These are phyloP conservation scores for Pezicula carpinea DNA, from an alignment of 2,329 filamentous ascomycete species.

Conservation along the genomic window DNA sequence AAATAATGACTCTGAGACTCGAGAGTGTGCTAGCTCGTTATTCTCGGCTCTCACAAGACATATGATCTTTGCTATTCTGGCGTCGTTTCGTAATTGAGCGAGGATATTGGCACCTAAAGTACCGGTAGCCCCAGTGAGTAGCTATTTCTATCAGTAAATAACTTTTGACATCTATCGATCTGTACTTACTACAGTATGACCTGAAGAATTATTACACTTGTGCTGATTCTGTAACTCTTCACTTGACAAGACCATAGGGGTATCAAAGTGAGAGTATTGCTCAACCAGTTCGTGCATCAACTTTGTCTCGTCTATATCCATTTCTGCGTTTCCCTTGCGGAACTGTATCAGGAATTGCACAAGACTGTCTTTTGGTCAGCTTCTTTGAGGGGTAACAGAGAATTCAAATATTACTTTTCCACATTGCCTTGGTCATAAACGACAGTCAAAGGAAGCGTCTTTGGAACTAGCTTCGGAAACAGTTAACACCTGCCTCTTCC, in stretches of 20 bases:
- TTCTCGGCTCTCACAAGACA: slow-evolving; percentile 50
- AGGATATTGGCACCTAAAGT: slow-evolving; percentile 47
- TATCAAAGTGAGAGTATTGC: slow-evolving; percentile 36
- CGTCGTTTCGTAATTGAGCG: slow-evolving; percentile 34
- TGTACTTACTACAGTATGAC: not conserved
- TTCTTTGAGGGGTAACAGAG: not conserved
- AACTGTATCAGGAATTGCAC: slow-evolving; percentile 14
- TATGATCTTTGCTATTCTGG: slow-evolving; percentile 41
- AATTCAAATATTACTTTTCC: slow-evolving; percentile 15
- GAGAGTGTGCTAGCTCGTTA: slow-evolving; percentile 34
- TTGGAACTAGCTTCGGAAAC: not conserved
- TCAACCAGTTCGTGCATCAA: slow-evolving; percentile 41
- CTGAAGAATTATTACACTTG: slow-evolving; percentile 1
- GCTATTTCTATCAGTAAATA: slow-evolving; percentile 1
- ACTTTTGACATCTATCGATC: slow-evolving; percentile 3
- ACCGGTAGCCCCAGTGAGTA: slow-evolving; percentile 47
- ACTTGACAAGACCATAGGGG: not conserved
- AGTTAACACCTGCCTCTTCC: not conserved
- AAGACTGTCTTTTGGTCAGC: slow-evolving; percentile 4
- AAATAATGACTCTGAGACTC: slow-evolving; percentile 40
- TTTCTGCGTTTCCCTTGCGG: slow-evolving; percentile 32
- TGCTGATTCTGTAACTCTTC: not conserved
- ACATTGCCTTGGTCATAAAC: slow-evolving; percentile 56
- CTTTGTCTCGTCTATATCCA: slow-evolving; percentile 18
- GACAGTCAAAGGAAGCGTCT: slow-evolving; percentile 50